Percentiles rank a stretch among this genome's conserved stretches.
Conservation (phyloP, 345 rosid genomes). For the Fremontodendron californicum region DNA sequence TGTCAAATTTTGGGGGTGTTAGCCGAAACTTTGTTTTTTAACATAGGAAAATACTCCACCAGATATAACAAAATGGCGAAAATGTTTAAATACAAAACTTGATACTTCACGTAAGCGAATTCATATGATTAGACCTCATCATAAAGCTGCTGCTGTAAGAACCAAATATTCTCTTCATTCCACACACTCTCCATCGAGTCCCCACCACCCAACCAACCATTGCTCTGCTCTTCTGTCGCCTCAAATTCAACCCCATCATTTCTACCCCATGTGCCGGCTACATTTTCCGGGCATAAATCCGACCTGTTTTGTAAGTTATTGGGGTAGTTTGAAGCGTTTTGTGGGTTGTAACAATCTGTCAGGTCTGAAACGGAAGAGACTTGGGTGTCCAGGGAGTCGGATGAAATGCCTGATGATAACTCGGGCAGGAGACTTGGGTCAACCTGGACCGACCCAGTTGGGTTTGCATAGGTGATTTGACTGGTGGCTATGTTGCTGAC, state of each 20-base stretch:
- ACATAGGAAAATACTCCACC: background rate
- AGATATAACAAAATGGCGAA: background rate
- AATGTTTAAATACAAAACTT: background rate
- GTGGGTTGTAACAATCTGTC: slow-evolving; percentile 21
- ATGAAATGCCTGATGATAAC: slow-evolving; percentile 32
- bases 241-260: slow-evolving; percentile 12
- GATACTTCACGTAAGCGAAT: slow-evolving; percentile 40
- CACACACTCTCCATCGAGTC: slow-evolving; percentile 51
- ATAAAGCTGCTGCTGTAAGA: slow-evolving; percentile 33
- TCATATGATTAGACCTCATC: slow-evolving; percentile 9
- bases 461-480: background rate
- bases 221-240: slow-evolving; percentile 6
- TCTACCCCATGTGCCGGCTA: slow-evolving; percentile 20
- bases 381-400: slow-evolving; percentile 44
- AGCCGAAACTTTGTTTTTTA: background rate
- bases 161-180: slow-evolving; percentile 54
- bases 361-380: slow-evolving; percentile 32
- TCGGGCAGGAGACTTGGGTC: slow-evolving; percentile 28
- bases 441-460: slow-evolving; percentile 15
- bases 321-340: background rate
- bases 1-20: background rate
- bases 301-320: slow-evolving; percentile 30
- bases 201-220: slow-evolving; percentile 25
- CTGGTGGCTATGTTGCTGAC: background rate
- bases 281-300: slow-evolving; percentile 16